Evolutionary conservation across 345 rosid species (phyloP).

Genomic region (Brassica nigra): DNA sequence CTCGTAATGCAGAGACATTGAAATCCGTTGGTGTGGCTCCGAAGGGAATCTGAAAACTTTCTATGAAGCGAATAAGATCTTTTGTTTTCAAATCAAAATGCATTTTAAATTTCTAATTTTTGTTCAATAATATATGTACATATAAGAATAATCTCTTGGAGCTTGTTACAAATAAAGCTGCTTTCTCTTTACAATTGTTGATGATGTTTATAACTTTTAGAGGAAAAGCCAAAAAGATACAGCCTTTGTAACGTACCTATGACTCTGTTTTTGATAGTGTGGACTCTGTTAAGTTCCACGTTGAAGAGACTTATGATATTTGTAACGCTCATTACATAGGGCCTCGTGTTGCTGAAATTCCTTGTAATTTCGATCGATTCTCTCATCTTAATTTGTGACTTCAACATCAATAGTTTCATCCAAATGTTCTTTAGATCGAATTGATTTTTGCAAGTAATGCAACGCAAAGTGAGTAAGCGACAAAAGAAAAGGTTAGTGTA

Average conservation of each 20-base stretch:
- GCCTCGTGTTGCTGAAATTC: constrained; percentile 64
- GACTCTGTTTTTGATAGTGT: background rate
- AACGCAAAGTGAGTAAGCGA: background rate
- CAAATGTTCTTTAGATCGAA: background rate
- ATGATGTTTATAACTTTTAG: background rate
- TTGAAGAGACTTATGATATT: constrained; percentile 39
- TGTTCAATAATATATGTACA: constrained; percentile 15
- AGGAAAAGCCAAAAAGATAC: background rate
- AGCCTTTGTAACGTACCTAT: background rate
- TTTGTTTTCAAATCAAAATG: background rate
- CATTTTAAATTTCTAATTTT: background rate
- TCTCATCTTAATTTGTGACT: background rate
- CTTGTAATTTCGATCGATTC: constrained; percentile 38
- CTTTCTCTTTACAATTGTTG: background rate
- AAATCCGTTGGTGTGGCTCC: constrained; percentile 49
- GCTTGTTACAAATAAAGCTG: constrained; percentile 10
- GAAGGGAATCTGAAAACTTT: constrained; percentile 31
- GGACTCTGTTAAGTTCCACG: background rate
- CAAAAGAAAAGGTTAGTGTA: background rate
- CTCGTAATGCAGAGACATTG: constrained; percentile 47
- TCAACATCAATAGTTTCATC: background rate
- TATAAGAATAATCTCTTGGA: constrained; percentile 16
- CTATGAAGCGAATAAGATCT: background rate
- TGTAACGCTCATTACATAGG: constrained; percentile 70
- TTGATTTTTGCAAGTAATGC: background rate